These are phyloP conservation scores for Diaporthe velutina DNA, from an alignment of 2,329 filamentous ascomycete genomes.

Conservation along the genomic window DNA sequence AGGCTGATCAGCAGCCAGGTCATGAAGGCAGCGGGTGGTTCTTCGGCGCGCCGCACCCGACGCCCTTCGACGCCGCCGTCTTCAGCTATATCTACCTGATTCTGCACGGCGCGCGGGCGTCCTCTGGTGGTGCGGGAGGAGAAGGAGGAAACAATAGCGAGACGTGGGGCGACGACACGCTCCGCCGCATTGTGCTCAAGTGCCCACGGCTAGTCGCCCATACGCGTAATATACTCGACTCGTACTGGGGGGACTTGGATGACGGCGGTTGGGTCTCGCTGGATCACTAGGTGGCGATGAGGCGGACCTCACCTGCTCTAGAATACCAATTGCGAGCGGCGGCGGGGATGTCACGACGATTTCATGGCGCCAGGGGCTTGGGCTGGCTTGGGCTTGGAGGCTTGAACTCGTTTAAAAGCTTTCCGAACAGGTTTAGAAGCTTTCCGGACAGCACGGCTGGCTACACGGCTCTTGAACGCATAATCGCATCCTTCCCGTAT, in stretches of 20 bases:
- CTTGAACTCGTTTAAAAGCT: background rate
- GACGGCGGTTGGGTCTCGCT: background rate
- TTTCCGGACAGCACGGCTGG: background rate
- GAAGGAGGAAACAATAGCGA: background rate
- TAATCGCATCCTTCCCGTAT: background rate
- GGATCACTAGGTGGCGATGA: background rate
- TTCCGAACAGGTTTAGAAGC: no score
- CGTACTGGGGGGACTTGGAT: slow-evolving; percentile 44
- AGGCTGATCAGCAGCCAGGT: slow-evolving; percentile 34
- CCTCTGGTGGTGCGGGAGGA: slow-evolving; percentile 60
- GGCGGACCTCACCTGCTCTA: background rate
- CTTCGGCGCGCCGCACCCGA: slow-evolving; percentile 66
- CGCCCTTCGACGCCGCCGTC: slow-evolving; percentile 87
- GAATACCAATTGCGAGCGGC: background rate
- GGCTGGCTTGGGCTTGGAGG: background rate
- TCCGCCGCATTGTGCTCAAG: slow-evolving; percentile 63
- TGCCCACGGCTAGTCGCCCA: slow-evolving; percentile 76
- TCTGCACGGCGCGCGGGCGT: slow-evolving; percentile 59
- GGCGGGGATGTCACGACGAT: background rate
- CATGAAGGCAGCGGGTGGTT: slow-evolving; percentile 55
- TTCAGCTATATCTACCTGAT: slow-evolving; percentile 92
- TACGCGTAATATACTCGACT: slow-evolving; percentile 57
- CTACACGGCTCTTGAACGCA: background rate
- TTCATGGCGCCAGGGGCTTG: background rate
- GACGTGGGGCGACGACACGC: slow-evolving; percentile 60